phyloP scores from a whole-genome alignment of 2,329 filamentous ascomycete species.

The Penicillium sp. region DNA sequence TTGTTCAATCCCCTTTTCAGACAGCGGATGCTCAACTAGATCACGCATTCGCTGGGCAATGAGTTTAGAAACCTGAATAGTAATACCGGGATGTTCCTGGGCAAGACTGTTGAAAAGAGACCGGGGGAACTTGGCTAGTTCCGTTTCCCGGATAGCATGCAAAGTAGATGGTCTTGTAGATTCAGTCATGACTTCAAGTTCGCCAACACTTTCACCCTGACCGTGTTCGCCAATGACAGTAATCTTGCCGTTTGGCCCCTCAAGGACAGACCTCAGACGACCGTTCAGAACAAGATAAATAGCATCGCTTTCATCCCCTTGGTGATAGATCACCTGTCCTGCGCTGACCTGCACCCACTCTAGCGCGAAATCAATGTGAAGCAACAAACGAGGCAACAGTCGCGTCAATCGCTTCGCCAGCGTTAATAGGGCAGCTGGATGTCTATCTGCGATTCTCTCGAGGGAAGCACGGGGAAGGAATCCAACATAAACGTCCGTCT shows the following conservation, averaged over 20 bases:
- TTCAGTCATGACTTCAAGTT: slow-evolving; percentile 95
- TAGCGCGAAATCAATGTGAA: slow-evolving; percentile 96
- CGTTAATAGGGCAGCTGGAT: slow-evolving; percentile 87
- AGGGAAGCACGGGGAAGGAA: slow-evolving; percentile 83
- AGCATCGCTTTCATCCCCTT: slow-evolving; percentile 92
- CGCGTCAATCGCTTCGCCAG: slow-evolving; percentile 94
- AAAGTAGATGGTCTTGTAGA: slow-evolving; percentile 84
- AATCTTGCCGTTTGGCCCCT: slow-evolving; percentile 76
- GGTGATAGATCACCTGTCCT: slow-evolving; percentile 90
- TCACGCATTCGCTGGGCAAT: slow-evolving; percentile 93
- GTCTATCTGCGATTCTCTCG: slow-evolving; percentile 87
- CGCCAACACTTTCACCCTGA: slow-evolving; percentile 95
- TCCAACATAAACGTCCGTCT: slow-evolving; percentile 97
- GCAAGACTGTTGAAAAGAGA: slow-evolving; percentile 97
- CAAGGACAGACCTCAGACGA: slow-evolving; percentile 77
- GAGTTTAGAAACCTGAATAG: slow-evolving; percentile 98
- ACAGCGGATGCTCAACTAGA: slow-evolving; percentile 76
- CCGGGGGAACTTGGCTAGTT: slow-evolving; percentile 91
- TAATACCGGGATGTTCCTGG: slow-evolving; percentile 95
- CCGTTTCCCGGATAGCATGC: slow-evolving; percentile 94
- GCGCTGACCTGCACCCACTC: slow-evolving; percentile 98
- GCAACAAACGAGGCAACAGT: slow-evolving; percentile 79
- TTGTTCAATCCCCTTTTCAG: slow-evolving; percentile 63
- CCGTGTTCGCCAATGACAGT: slow-evolving; percentile 88
- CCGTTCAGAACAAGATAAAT: slow-evolving; percentile 98